phyloP scores from a whole-genome alignment of 1,284 basidiomycete species.

The Mycena citricolor region DNA sequence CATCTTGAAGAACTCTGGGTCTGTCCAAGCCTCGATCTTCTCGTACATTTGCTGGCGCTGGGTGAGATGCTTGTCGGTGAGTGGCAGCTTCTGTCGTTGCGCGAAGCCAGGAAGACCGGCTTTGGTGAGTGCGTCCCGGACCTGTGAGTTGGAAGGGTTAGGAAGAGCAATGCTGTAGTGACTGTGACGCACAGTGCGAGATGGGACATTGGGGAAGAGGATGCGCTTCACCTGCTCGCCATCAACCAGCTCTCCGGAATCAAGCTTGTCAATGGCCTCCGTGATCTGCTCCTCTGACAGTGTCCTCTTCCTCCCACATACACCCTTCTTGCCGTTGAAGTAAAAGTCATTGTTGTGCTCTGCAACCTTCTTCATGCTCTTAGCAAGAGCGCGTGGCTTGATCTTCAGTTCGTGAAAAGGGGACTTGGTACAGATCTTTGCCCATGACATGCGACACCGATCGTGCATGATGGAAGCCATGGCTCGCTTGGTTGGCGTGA shows the following conservation, averaged over 20 bases:
- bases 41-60: background rate
- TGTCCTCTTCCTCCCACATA: background rate
- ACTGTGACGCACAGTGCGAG: background rate
- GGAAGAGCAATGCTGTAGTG: background rate
- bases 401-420: no score
- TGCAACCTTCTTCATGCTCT: constrained; percentile 4
- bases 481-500: constrained; percentile 6
- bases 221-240: constrained; percentile 1
- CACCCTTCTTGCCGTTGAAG: background rate
- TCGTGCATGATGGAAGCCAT: constrained; percentile 3
- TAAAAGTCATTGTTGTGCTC: background rate
- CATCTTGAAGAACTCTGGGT: background rate
- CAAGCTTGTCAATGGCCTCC: background rate
- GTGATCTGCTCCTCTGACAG: background rate
- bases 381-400: background rate
- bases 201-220: background rate
- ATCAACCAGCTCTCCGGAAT: constrained; percentile 2
- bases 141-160: background rate
- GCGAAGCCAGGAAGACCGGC: background rate
- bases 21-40: background rate
- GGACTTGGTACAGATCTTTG: constrained; percentile 1
- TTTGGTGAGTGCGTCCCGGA: background rate
- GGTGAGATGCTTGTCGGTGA: background rate
- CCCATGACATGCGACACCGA: background rate
- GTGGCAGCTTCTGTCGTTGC: background rate